Base-by-base conservation (phyloP, 805 yeast genomes). In the Candida succiphila region DNA sequence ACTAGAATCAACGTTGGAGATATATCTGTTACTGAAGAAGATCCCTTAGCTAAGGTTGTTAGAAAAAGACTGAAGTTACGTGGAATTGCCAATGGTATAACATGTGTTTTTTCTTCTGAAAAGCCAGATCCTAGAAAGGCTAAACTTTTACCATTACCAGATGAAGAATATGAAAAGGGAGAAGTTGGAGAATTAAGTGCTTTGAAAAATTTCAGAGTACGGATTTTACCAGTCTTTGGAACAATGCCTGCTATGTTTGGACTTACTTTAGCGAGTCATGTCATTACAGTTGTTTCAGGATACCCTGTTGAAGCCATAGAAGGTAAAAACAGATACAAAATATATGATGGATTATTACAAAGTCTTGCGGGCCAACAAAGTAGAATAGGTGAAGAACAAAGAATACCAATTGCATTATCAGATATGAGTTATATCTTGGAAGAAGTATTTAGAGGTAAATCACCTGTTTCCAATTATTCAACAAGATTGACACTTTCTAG, bases 221-320 rank as follows among this genome's bases (percentile, higher is more conserved):
- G 99, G 46, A 89, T 92, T 30, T 66, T 92, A 36, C 99, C 99
- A 0, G 99, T 92, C 0, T 61, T 92, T 41, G 97, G 98, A 3
- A 85, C 98, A 0, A 76, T 92, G 80, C 99, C 99, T 2, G 96
- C 92, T 8, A 80, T 89, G 58, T 92, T 92, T 61, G 99, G 97
- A 1, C 67, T 92, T 31, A 74, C 95, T 0, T 71, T 89, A 36
- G 94, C 95, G 3, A 81, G 96, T 1, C 78, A 84, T 59, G 63
- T 92, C 17, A 58, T 92, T 24, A 82, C 94, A 2, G 59, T 69
- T 4, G 75, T 86, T 7, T 76, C 95, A 1, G 96, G 92, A 1
- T 92, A 92, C 52, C 92, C 94, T 17, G 75, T 80, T 34, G 96
- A 89, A 41, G 92, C 95, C 32, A 73, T 85, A 28, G 95, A 86